These are phyloP conservation scores for Aspergillus hancockii DNA, from an alignment of 495 filamentous ascomycete species.

Conservation along the genomic window DNA sequence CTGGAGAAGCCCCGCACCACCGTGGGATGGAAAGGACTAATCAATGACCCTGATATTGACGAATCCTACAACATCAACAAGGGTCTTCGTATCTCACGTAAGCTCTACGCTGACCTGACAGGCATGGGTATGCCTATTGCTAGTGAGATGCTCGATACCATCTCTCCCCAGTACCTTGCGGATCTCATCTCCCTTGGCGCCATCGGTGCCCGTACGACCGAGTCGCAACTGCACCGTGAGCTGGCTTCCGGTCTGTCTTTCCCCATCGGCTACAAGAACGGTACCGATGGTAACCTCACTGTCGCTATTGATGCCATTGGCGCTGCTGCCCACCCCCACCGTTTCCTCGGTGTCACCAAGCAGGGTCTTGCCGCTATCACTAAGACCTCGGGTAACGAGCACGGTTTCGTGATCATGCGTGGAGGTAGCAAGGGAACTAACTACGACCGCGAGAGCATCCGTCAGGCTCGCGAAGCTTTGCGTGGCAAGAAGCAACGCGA, in stretches of 20 bases:
- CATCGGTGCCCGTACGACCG: constrained; percentile 95
- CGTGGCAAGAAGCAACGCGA: constrained; percentile 82
- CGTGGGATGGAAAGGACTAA: constrained; percentile 98
- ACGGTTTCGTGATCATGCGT: constrained; percentile 94
- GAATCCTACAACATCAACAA: constrained; percentile 99
- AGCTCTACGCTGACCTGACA: constrained; percentile 90
- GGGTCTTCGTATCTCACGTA: constrained; percentile 81
- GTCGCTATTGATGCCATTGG: constrained; percentile 98
- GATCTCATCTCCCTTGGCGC: constrained; percentile 94
- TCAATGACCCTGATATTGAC: constrained; percentile 98
- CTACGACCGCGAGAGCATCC: constrained; percentile 83
- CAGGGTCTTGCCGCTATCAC: constrained; percentile 95
- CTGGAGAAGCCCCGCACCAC: constrained; percentile 99
- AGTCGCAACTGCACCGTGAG: constrained; percentile 93
- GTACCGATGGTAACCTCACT: constrained; percentile 88
- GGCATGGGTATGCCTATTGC: constrained; percentile 87
- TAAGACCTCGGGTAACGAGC: constrained; percentile 86
- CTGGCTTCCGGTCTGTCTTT: constrained; percentile 95
- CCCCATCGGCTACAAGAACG: constrained; percentile 99
- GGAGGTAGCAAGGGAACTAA: constrained; percentile 94
- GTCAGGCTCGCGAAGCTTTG: constrained; percentile 74
- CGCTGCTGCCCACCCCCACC: constrained; percentile 84
- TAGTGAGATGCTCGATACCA: constrained; percentile 96
- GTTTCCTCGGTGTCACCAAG: constrained; percentile 99
- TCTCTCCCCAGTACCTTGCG: constrained; percentile 94